Base-by-base conservation (phyloP, 306 rosid genomes). In the Vigna reflexopilosa region DNA sequence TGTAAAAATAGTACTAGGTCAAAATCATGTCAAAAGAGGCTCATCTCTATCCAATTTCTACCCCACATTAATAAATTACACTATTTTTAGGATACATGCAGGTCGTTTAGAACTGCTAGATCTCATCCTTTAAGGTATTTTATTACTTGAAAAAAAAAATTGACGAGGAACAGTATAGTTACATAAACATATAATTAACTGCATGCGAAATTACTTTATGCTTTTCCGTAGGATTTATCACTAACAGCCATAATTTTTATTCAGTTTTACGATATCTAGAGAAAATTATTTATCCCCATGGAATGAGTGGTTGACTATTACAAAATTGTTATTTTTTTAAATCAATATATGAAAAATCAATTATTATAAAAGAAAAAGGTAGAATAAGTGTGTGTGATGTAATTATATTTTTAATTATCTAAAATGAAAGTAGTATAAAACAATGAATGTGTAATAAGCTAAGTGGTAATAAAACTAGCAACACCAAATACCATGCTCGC, bases 401-500 rank as follows among this genome's bases (percentile, higher is more conserved):
- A 62, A 67, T 15, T 48, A 49, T 42, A 32, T 7, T 49, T 50
- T 49, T 50, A 9, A 49, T 64, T 6, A 47, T 76, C 73, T 51
- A 65, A 15, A 65, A 64, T 4, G 61, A 28, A 50, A 70, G n/a
- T 50, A 51, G 6, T 50, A 28, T 9, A 30, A 28, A 28, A n/a
- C 1, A 63, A 36, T 34, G n/a, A 65, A 38, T 10, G 50, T 3
- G 76, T 36, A 52, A 54, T 36, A 57, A 9, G 44, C 48, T 45
- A 65, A 65, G 47, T n/a, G 58, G 24, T 56, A 55, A 58, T 16
- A 26, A 83, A 75, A 63, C 77, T 63, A 20, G 75, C 24, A 75
- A 52, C 81, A 42, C 79, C 34, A 80, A 70, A 71, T 13, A 81
- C 78, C 81, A 61, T n/a, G 45, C 11, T 65, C 36, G 63, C 49